Base-by-base conservation (phyloP, 805 yeast genomes). In the Candida ponderosae region DNA sequence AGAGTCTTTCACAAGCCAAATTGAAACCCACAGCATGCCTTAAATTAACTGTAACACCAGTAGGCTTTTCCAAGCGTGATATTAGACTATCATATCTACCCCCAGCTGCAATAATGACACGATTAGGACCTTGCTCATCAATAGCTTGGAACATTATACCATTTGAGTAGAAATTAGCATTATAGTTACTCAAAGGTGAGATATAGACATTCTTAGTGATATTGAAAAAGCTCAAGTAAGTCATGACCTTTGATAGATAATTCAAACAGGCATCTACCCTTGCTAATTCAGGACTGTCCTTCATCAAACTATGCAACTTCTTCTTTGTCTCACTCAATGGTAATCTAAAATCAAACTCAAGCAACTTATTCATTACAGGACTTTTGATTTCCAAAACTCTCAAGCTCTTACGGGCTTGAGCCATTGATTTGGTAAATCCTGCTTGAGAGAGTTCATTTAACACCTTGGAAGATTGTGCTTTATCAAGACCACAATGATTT, bases 71-170 rank as follows among this genome's bases (percentile, higher is more conserved):
- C 41, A 87, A 69, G 15, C 79, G 68, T 3, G 75, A 65, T 13
- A 88, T 74, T 45, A 93, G 66, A 17, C 68, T 65, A 50, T 90
- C 97, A 53, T 88, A 93, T 38, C 99, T 66, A 3, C 99, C 99
- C 32, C 99, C 99, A 0, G 93, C 90, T 14, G 93, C 93, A 30
- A 93, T 64, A 24, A 81, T 44, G 30, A 54, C 63, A 46, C 39
- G 51, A 65, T 63, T 49, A 54, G 52, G 68, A 49, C 70, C 48
- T 68, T 77, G 80, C 38, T 85, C 82, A 44, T 77, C 73, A 2
- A 87, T 73, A 0, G 84, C 86, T 47, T 87, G 95, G 54, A 90
- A 93, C 95, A 93, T 87, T 2, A 89, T 62, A 0, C 95, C 95
- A 15, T 79, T 77, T 29, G 70, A 65, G 53, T 89, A 93, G 53